Evolutionary conservation across 345 rosid species (phyloP).

Genomic region (Populus euphratica): DNA sequence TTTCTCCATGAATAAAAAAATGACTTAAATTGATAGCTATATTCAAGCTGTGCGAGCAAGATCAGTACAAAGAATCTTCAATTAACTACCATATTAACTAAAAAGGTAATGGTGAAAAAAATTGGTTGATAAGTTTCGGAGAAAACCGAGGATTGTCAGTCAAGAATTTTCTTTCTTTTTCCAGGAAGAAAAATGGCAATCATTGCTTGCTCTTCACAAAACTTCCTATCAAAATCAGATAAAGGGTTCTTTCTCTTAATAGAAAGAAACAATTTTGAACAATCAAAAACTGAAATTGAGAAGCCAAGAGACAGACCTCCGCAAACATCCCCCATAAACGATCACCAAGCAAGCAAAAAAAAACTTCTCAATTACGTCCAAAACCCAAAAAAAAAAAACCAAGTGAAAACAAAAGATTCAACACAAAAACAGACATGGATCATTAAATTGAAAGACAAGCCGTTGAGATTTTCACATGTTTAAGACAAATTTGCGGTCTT

Average conservation of each 20-base stretch:
- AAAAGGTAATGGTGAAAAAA: background rate
- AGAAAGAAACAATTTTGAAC: conserved; percentile 1
- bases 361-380: background rate
- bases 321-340: background rate
- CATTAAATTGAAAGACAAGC: conserved; percentile 20
- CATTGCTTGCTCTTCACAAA: background rate
- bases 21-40: conserved; percentile 2
- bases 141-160: conserved; percentile 1
- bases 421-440: conserved; percentile 12
- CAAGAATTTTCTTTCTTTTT: conserved; percentile 5
- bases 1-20: background rate
- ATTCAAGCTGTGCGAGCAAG: background rate
- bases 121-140: background rate
- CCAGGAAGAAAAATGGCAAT: background rate
- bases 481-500: background rate
- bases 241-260: conserved; percentile 16
- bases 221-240: conserved; percentile 12
- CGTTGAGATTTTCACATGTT: conserved; percentile 20
- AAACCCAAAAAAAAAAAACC: background rate
- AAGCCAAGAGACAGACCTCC: background rate
- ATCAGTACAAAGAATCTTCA: background rate
- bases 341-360: background rate
- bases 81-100: background rate
- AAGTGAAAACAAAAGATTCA: conserved; percentile 4
- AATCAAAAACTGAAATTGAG: conserved; percentile 7